Conservation (phyloP, 1,284 basidiomycete genomes). For the Leccinum angustisporum region DNA sequence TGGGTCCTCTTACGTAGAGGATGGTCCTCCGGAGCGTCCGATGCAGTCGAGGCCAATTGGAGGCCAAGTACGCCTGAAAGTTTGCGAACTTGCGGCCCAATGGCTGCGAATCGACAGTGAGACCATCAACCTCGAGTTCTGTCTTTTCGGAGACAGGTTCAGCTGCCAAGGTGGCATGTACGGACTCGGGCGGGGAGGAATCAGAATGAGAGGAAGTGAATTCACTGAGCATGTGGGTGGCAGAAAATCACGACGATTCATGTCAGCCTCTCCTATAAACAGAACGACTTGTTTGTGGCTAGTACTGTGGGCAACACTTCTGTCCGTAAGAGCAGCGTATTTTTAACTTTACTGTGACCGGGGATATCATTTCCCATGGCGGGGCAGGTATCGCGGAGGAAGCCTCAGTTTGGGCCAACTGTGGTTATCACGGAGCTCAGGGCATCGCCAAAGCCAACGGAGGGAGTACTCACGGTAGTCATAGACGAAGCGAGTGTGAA, state of each 20-base stretch:
- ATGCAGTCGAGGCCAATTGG: conserved; percentile 24
- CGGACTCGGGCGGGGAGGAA: conserved; percentile 11
- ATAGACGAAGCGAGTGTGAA: conserved; percentile 60
- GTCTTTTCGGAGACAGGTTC: conserved; percentile 5
- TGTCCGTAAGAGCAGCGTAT: neutral
- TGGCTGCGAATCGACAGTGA: neutral
- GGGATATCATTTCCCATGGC: conserved; percentile 2
- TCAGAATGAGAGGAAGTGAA: neutral
- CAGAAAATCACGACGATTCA: neutral
- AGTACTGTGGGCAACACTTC: neutral
- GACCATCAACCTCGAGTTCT: conserved; percentile 1
- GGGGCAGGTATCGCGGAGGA: conserved; percentile 2
- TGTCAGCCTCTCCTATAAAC: conserved; percentile 7
- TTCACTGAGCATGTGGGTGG: conserved; percentile 13
- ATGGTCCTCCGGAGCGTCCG: conserved; percentile 1
- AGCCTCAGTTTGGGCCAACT: conserved; percentile 17
- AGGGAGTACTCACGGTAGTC: conserved; percentile 52
- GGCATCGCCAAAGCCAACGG: neutral
- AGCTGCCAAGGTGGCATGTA: conserved; percentile 9
- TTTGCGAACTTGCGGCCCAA: conserved; percentile 3
- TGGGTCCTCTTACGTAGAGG: conserved; percentile 56
- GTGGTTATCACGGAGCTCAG: conserved; percentile 11
- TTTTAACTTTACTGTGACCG: conserved; percentile 2
- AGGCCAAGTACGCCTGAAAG: conserved; percentile 12
- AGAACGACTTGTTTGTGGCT: neutral